phyloP scores from a whole-genome alignment of 306 rosid species.

The Coriaria nepalensis region DNA sequence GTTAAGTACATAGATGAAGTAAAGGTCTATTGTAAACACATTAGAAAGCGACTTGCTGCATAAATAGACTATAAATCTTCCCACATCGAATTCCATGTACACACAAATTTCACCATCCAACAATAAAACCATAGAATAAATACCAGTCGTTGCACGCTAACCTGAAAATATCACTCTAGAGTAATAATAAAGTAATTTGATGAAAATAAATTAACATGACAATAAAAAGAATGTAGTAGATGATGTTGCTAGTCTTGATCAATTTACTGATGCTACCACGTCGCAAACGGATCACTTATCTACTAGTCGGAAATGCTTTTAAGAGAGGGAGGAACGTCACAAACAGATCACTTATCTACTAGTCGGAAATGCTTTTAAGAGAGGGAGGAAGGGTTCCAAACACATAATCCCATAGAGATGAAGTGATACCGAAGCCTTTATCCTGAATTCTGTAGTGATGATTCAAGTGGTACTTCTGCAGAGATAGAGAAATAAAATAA shows the following conservation, averaged over 20 bases:
- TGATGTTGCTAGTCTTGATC: slow-evolving; percentile 23
- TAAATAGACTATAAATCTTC: too few relatives aligned
- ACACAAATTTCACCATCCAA: too few relatives aligned
- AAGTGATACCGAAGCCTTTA: slow-evolving; percentile 86
- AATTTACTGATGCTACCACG: slow-evolving; percentile 15
- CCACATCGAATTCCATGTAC: too few relatives aligned
- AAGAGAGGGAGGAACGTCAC: slow-evolving; percentile 41
- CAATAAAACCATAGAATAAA: too few relatives aligned
- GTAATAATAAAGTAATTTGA: too few relatives aligned
- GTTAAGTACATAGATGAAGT: too few relatives aligned
- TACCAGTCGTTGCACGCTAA: too few relatives aligned
- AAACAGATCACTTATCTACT: slow-evolving; percentile 25
- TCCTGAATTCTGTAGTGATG: slow-evolving; percentile 84
- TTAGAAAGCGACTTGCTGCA: too few relatives aligned
- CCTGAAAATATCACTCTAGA: too few relatives aligned
- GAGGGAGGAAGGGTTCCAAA: slow-evolving; percentile 79
- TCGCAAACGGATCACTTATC: slow-evolving; percentile 22
- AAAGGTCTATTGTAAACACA: too few relatives aligned
- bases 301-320: slow-evolving; percentile 33
- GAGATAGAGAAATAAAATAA: slow-evolving; percentile 7
- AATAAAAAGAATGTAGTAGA: too few relatives aligned
- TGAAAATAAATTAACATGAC: too few relatives aligned
- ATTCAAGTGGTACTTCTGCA: slow-evolving; percentile 83
- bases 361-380: slow-evolving; percentile 27
- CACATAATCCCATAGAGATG: slow-evolving; percentile 73